Evolutionary conservation across 805 yeast genomes (phyloP).

Genomic region (Schwanniomyces pseudopolymorphus): DNA sequence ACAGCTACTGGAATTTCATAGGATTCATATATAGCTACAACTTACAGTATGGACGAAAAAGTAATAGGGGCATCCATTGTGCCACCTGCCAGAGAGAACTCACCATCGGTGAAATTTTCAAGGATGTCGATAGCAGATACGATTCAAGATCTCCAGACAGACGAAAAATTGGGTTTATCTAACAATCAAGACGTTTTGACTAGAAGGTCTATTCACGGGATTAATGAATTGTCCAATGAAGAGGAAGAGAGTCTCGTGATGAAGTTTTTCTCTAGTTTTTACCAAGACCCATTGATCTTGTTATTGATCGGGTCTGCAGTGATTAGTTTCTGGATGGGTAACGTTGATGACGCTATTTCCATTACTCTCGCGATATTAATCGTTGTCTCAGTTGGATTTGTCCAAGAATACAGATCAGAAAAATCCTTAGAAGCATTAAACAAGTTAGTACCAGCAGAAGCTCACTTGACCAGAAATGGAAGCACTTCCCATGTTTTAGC

Average conservation of each 20-base stretch:
- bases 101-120: conserved; percentile 69
- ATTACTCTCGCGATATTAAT: conserved; percentile 89
- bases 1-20: background rate
- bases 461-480: conserved; percentile 84
- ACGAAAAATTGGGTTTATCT: conserved; percentile 57
- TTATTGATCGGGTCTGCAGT: conserved; percentile 87
- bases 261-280: conserved; percentile 77
- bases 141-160: conserved; percentile 59
- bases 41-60: background rate
- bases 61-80: conserved; percentile 9
- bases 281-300: conserved; percentile 88
- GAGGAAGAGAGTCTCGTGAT: conserved; percentile 73
- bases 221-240: conserved; percentile 72
- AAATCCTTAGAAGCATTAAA: conserved; percentile 91
- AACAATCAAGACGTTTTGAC: conserved; percentile 68
- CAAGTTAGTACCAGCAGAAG: conserved; percentile 94
- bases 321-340: conserved; percentile 89
- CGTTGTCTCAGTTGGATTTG: conserved; percentile 95
- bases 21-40: background rate
- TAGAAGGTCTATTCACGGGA: conserved; percentile 75
- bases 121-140: conserved; percentile 66
- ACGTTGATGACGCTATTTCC: conserved; percentile 91
- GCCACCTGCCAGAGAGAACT: conserved; percentile 19
- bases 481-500: conserved; percentile 82
- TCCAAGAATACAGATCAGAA: conserved; percentile 95